A percentile compares a stretch with the other conserved stretches of the same genome.
phyloP scores from a whole-genome alignment of 441 rosid genomes.

The Erysimum cheiri region DNA sequence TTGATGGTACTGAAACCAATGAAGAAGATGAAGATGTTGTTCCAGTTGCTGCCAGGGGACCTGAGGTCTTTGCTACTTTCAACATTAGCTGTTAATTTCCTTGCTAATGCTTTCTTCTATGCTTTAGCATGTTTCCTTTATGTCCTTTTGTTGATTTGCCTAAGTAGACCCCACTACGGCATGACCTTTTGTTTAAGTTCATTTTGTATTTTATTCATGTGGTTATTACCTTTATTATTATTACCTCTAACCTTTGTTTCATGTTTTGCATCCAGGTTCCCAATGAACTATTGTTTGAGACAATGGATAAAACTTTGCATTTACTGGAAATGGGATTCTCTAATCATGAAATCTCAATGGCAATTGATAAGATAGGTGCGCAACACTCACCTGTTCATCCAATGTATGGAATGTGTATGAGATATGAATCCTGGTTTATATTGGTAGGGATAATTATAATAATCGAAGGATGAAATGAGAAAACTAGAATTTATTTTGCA shows the following conservation, averaged over 20 bases:
- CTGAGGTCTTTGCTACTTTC: slow-evolving; percentile 42
- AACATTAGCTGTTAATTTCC: slow-evolving; percentile 1
- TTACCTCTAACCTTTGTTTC: slow-evolving; percentile 35
- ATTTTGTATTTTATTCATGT: background rate
- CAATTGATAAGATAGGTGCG: slow-evolving; percentile 85
- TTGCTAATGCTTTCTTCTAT: slow-evolving; percentile 10
- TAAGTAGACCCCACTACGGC: background rate
- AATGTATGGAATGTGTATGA: slow-evolving; percentile 11
- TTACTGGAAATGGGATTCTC: slow-evolving; percentile 97
- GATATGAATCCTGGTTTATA: slow-evolving; percentile 13
- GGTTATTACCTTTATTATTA: slow-evolving; percentile 5
- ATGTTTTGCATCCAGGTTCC: slow-evolving; percentile 59
- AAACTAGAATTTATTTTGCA: background rate
- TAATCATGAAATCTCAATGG: slow-evolving; percentile 81
- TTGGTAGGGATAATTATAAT: slow-evolving; percentile 8
- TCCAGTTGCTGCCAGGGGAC: slow-evolving; percentile 33
- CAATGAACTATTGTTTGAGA: slow-evolving; percentile 73
- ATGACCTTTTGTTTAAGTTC: slow-evolving; percentile 17
- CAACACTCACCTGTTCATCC: slow-evolving; percentile 32
- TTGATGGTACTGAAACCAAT: slow-evolving; percentile 35
- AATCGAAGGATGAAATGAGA: slow-evolving; percentile 7
- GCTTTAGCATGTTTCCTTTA: background rate
- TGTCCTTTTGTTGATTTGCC: background rate
- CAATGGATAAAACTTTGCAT: slow-evolving; percentile 82
- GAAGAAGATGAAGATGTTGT: slow-evolving; percentile 54